Percentiles rank a stretch among this genome's conserved stretches.
phyloP scores from a whole-genome alignment of 257 asterid genomes.

The Cruciata laevipes region DNA sequence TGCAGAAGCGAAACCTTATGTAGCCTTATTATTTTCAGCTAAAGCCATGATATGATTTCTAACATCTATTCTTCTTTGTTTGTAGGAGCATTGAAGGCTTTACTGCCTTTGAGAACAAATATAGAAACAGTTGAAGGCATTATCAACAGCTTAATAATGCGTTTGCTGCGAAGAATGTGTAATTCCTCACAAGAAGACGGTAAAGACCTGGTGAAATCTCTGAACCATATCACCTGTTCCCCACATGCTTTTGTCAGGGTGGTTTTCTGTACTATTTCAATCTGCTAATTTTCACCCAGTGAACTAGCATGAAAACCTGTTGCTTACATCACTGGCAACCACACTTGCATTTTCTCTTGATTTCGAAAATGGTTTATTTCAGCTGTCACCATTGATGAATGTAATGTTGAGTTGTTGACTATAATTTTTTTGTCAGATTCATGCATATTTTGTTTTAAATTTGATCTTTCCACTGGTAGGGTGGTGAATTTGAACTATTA shows the following conservation, averaged over 20 bases:
- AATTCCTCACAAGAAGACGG: constrained; percentile 48
- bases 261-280: background rate
- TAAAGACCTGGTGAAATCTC: constrained; percentile 23
- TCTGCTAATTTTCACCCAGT: background rate
- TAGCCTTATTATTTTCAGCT: background rate
- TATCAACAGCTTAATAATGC: constrained; percentile 56
- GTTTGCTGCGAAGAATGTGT: constrained; percentile 68
- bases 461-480: background rate
- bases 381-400: background rate
- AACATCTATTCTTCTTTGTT: constrained; percentile 3
- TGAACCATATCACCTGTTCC: background rate
- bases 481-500: background rate
- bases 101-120: constrained; percentile 32
- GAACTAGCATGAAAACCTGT: background rate
- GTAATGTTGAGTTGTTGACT: background rate
- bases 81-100: constrained; percentile 59
- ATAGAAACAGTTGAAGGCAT: constrained; percentile 54
- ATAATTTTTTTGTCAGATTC: background rate
- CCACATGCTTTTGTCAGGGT: background rate
- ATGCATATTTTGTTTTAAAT: too few species aligned
- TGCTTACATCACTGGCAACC: background rate
- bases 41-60: constrained; percentile 10
- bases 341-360: background rate
- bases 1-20: background rate
- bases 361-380: background rate